Evolutionary conservation across 352 stramenopile genomes (phyloP).

Genomic region (Thraustochytrium sp.): DNA sequence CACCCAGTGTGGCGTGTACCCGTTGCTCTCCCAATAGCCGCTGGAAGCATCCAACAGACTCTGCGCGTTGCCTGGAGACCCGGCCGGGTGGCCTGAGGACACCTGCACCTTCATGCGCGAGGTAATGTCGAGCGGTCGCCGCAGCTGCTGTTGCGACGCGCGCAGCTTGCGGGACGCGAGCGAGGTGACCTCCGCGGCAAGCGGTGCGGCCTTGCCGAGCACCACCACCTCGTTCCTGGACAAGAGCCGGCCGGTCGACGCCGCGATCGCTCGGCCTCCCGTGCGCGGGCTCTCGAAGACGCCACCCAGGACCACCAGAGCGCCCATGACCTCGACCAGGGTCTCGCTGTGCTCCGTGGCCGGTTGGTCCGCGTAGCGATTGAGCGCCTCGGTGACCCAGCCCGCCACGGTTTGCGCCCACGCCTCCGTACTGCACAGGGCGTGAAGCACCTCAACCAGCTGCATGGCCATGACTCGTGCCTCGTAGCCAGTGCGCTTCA

Average conservation of each 20-base stretch:
- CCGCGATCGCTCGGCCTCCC: background rate
- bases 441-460: slow-evolving; percentile 7
- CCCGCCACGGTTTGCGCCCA: background rate
- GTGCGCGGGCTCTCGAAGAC: slow-evolving; percentile 18
- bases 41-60: background rate
- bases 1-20: slow-evolving; percentile 36
- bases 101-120: background rate
- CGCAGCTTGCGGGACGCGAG: background rate
- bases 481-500: background rate
- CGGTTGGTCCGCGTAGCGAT: background rate
- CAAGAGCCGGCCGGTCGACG: background rate
- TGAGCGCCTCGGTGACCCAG: background rate
- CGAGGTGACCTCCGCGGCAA: background rate
- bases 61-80: background rate
- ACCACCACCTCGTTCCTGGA: slow-evolving; percentile 36
- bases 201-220: background rate
- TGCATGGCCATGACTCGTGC: slow-evolving; percentile 8
- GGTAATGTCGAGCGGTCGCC: slow-evolving; percentile 11
- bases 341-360: background rate
- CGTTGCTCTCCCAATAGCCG: slow-evolving; percentile 36
- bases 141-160: background rate
- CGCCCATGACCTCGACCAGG: background rate
- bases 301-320: slow-evolving; percentile 1
- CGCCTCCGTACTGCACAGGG: background rate
- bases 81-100: slow-evolving; percentile 7